Base-by-base conservation (phyloP, 257 asterid genomes). In the Echium plantagineum region DNA sequence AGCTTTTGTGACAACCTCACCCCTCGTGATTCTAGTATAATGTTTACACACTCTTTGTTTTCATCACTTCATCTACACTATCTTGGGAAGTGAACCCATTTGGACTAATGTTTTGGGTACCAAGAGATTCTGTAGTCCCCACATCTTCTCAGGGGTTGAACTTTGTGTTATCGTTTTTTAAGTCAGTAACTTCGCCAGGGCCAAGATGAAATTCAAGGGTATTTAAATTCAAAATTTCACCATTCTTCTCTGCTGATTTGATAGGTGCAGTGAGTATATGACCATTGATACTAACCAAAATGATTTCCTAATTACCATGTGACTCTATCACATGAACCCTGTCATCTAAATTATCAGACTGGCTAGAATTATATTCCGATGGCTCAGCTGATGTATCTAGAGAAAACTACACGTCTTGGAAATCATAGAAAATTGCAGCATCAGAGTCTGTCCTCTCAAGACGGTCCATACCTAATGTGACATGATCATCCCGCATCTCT, bases 221-320 rank as follows among this genome's bases (percentile, higher is more conserved):
- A 64, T 52, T 75, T 53, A 83, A 66, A 60, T 82, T 80, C 74
- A 83, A 78, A 55, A 80, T 75, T 60, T 81, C 96, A 21, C 74
- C 62, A 15, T 74, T 71, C 55, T 80, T 75, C 58, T 72, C 91
- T 3, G 77, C 75, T 18, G 88, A 83, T 10, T 85, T 85, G 71
- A 89, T 80, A 58, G 97, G 99, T 12, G 99, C 99, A 35, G 80
- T 93, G 49, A 86, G 73, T 76, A 93, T 71, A 55, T 84, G 95
- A 51, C 97, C 99, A 63, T 93, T 97, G 49, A 86, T 89, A 57
- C 97, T 89, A 55, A 89, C 94, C 69, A 93, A 72, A 74, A 93
- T 90, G 52, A 93, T 95, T 74, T 93, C 97, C 8, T 95, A 84
- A 66, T 52, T 80, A 6, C 9, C 72, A 67, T 80, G 76, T 53